Evolutionary conservation across 2,329 filamentous ascomycete genomes (phyloP).

Genomic region (Talaromyces sp.): DNA sequence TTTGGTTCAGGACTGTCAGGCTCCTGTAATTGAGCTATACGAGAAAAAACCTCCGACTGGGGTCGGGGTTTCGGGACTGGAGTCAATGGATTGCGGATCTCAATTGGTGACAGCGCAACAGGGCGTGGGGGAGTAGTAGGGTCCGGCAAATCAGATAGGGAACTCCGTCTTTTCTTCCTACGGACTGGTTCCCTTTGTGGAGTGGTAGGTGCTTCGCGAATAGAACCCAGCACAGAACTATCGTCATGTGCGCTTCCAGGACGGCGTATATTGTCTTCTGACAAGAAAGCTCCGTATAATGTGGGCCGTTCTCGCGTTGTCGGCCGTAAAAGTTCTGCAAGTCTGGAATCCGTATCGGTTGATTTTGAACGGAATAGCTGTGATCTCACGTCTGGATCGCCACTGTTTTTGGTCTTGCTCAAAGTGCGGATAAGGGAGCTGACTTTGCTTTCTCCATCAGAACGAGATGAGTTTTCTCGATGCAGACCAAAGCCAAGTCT

Average conservation of each 20-base stretch:
- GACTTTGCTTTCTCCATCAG: conserved; percentile 64
- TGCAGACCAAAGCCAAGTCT: conserved; percentile 80
- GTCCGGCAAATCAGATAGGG: conserved; percentile 76
- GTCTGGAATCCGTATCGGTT: conserved; percentile 63
- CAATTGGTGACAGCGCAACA: conserved; percentile 33
- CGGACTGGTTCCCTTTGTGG: conserved; percentile 45
- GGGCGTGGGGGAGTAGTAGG: conserved; percentile 61
- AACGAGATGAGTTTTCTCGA: conserved; percentile 71
- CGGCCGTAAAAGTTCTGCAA: conserved; percentile 50
- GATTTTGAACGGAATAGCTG: conserved; percentile 70
- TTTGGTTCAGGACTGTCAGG: conserved; percentile 4
- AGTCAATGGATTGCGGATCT: conserved; percentile 38
- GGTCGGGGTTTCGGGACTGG: conserved; percentile 27
- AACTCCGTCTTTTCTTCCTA: conserved; percentile 83
- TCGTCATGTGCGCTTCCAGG: conserved; percentile 50
- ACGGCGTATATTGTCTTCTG: conserved; percentile 45
- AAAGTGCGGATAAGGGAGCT: conserved; percentile 81
- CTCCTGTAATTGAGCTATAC: conserved; percentile 6
- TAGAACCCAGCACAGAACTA: conserved; percentile 47
- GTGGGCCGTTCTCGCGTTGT: conserved; percentile 55
- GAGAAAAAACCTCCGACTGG: conserved; percentile 28
- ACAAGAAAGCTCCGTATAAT: conserved; percentile 47
- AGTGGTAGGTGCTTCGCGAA: conserved; percentile 48
- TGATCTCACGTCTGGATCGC: conserved; percentile 65
- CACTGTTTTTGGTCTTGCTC: conserved; percentile 68